Evolutionary conservation across 2,329 filamentous ascomycete species (phyloP).

Genomic region (Dactylonectria estremocensis): DNA sequence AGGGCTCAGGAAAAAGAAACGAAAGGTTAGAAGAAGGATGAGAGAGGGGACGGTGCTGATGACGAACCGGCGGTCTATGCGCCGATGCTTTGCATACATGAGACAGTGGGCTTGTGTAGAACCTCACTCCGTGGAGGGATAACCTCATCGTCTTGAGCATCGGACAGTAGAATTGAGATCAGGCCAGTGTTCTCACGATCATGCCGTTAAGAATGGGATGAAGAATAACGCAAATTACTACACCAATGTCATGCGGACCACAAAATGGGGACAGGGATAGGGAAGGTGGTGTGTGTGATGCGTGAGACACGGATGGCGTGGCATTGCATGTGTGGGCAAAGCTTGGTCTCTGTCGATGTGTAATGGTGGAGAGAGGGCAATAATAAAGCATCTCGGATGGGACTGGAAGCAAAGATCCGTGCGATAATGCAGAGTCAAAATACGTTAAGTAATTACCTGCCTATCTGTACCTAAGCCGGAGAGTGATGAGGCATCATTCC

Average conservation of each 20-base stretch:
- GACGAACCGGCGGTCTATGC: slow-evolving; percentile 16
- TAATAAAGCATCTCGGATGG: neutral
- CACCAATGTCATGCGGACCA: neutral
- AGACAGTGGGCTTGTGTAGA: neutral
- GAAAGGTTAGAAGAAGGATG: neutral
- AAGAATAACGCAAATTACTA: neutral
- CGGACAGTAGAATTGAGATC: neutral
- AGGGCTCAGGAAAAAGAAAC: neutral
- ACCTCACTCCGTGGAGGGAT: neutral
- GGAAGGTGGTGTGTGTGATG: slow-evolving; percentile 13
- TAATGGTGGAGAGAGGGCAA: neutral
- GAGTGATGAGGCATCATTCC: neutral
- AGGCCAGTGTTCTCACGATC: neutral
- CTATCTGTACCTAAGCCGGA: too few relatives aligned
- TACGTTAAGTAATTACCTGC: too few relatives aligned
- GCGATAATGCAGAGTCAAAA: neutral
- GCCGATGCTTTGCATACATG: slow-evolving; percentile 2
- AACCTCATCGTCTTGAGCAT: neutral
- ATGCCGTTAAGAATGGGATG: neutral
- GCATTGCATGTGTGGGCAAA: slow-evolving; percentile 36
- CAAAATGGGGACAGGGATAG: slow-evolving; percentile 5
- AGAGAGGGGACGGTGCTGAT: neutral
- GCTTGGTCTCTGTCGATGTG: neutral
- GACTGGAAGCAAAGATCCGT: neutral
- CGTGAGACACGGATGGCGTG: slow-evolving; percentile 35